Evolutionary conservation across 768 basidiomycete genomes (phyloP), one percentile per base, ranked within the genome.

Genomic region (Hypholoma fasciculare): DNA sequence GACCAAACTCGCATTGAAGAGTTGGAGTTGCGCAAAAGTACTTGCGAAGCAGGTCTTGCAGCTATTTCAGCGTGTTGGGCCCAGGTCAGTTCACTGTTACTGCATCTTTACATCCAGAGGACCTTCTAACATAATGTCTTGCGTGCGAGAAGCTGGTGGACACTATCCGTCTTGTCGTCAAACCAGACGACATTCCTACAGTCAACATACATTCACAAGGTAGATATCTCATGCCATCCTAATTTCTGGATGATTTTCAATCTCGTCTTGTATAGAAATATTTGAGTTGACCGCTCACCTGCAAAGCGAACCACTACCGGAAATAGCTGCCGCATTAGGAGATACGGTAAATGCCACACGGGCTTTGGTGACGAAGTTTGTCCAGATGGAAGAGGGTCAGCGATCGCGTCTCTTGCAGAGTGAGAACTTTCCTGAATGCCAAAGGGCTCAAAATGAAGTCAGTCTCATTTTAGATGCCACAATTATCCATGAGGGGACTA

Each of bases 21-120:
- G 62, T 70, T 94, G 30, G 88, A 92, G 69, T 78, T 77, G 58
- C 80, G 85, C 62, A 87, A 86, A 69, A 78, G 73, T 52, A 82
- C 81, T 17, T 88, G 85, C 63, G 88, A 92, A 69, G 85, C 86
- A 2, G 85, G 88, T 59, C 68, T 93, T 57, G 82, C 85, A 53
- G 88, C 86, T 30, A 86, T 93, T 64, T 83, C 88, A 37, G 86
- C 88, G 5, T 92, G 88, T 67, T 94, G 92, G 92, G 78, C 81
- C 52, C 88, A 90, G 79, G 89, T 93, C 71, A 53, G 54, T 48
- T 6, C 57, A 26, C 26, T 51, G 53, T 52, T n/a, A 26, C 38
- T 56, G 13, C 40, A 52, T 36, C 34, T 46, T 60, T 43, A 12
- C 23, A 26, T 14, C 4, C 3, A 49, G 14, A 17, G 16, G 48